These are phyloP conservation scores for Crithidia fasciculata DNA, from an alignment of 208 protist genomes.

Conservation along the genomic window DNA sequence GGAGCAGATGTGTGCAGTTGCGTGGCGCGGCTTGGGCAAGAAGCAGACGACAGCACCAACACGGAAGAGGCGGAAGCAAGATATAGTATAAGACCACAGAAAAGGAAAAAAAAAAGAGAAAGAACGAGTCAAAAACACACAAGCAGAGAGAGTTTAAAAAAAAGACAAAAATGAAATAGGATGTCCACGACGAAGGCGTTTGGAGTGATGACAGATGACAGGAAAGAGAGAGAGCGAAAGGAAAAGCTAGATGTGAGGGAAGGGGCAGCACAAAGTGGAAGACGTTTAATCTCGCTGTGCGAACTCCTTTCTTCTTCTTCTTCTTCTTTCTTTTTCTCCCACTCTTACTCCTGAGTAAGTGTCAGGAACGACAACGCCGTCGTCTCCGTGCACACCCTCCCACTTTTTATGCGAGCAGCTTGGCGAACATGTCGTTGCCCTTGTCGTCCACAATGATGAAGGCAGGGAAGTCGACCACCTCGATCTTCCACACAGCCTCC, in stretches of 20 bases:
- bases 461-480: conserved; percentile 97
- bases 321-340: neutral
- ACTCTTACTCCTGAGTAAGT: neutral
- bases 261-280: neutral
- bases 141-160: no score
- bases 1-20: no score
- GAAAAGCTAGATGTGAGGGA: conserved; percentile 17
- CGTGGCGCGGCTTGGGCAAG: no score
- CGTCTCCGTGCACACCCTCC: no score
- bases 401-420: conserved; percentile 52
- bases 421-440: conserved; percentile 96
- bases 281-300: no score
- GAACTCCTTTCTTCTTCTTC: neutral
- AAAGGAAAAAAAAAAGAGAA: conserved; percentile 11
- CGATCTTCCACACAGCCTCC: conserved; percentile 95
- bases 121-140: neutral
- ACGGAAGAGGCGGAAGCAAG: no score
- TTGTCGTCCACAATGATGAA: conserved; percentile 98
- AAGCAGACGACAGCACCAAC: no score
- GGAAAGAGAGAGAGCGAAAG: conserved; percentile 10
- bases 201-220: no score
- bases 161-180: no score
- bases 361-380: neutral
- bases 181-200: no score
- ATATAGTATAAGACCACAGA: no score